Percentiles rank a stretch among this genome's conserved stretches.
phyloP scores from a whole-genome alignment of 495 filamentous ascomycete genomes.

The Penicillium malachiteum region DNA sequence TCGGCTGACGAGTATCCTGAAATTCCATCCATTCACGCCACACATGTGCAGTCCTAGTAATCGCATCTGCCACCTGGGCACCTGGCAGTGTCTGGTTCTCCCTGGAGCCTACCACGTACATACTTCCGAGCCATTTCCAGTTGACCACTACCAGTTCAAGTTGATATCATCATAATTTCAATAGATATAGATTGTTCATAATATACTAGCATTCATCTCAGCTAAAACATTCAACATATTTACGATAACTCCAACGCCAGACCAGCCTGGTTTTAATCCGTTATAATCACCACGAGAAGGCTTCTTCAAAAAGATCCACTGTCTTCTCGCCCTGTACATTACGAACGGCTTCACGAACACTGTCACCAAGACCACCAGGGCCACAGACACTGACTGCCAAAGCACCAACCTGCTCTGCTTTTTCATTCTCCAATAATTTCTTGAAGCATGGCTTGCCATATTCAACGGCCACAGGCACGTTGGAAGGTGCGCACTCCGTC shows the following conservation, averaged over 20 bases:
- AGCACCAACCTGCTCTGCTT: conserved; percentile 39
- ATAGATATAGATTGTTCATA: too few relatives aligned
- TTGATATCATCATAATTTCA: too few relatives aligned
- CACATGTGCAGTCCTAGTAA: too few relatives aligned
- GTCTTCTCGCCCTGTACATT: conserved; percentile 33
- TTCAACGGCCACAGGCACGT: conserved; percentile 29
- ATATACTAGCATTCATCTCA: too few relatives aligned
- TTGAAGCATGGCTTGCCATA: conserved; percentile 37
- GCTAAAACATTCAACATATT: not conserved
- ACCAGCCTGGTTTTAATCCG: not conserved
- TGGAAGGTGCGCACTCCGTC: conserved; percentile 28
- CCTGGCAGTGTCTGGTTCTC: too few relatives aligned
- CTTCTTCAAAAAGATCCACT: conserved; percentile 44
- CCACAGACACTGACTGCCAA: conserved; percentile 49
- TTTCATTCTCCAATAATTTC: conserved; percentile 35
- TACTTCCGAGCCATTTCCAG: too few relatives aligned
- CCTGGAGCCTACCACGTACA: too few relatives aligned
- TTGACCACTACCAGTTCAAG: too few relatives aligned
- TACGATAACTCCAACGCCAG: not conserved
- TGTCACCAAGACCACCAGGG: conserved; percentile 44
- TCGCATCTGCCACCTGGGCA: too few relatives aligned
- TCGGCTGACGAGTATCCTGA: too few relatives aligned
- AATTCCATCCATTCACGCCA: too few relatives aligned
- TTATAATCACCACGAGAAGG: conserved; percentile 43
- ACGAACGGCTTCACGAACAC: conserved; percentile 40